Base-by-base conservation (phyloP, 164 flowering plant genomes). In the Echeveria elegans region DNA sequence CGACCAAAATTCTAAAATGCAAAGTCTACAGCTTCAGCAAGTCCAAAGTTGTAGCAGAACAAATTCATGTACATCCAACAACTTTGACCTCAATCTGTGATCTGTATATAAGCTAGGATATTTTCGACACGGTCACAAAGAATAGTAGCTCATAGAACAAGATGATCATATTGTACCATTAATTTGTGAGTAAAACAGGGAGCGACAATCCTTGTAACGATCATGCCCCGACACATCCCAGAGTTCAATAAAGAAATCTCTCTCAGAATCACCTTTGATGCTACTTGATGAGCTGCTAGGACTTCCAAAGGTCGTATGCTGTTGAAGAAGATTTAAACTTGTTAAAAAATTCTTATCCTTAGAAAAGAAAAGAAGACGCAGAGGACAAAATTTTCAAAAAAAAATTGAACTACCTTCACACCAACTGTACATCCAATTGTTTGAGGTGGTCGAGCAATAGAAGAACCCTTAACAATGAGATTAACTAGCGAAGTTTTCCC, bases 201-300 rank as follows among this genome's bases (percentile, higher is more conserved):
- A 86, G 11, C 99, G 85, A 75, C 96, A 94, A 58, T 91, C 96
- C 76, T 87, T 86, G 77, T 91, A 94, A 30, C 96, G 82, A 9
- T 94, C 97, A 71, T 94, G 99, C 30, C 99, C 97, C 16, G 99
- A 91, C 24, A 94, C 81, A 80, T 94, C 97, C 99, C 97, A 94
- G 28, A 94, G 89, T 74, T 94, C 97, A 71, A 94, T 77, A 73
- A 94, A 94, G 77, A 94, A 94, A 68, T 88, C 96, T 79, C 97
- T 83, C 64, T 86, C 90, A 23, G 76, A 38, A 68, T 86, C 97
- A 70, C 92, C 87, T 72, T 77, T 87, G 45, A 83, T 70, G 75
- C 87, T 88, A 76, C 72, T 86, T 36, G 97, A 94, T 52, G 99
- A 89, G 76, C 97, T 86, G 59, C 87, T 84, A 72, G 92, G 70